Conservation (phyloP, 495 filamentous ascomycete species). For the Pseudoneurospora amorphoporcata region DNA sequence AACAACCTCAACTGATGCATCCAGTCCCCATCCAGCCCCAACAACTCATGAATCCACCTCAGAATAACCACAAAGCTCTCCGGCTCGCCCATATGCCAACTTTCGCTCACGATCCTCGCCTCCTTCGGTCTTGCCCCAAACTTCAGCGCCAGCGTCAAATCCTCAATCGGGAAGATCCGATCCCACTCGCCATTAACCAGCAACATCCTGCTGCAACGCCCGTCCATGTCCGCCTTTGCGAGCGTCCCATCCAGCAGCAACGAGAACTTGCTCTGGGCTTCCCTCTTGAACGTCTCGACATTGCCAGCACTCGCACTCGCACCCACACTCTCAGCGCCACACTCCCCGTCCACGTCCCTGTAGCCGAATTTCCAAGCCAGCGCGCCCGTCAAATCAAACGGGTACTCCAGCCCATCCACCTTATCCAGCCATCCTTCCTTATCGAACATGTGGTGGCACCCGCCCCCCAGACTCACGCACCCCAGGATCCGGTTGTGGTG, state of each 20-base stretch:
- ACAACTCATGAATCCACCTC: slow-evolving; percentile 13
- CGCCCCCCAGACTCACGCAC: slow-evolving; percentile 53
- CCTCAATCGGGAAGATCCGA: slow-evolving; percentile 63
- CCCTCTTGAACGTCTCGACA: slow-evolving; percentile 35
- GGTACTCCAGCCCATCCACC: slow-evolving; percentile 60
- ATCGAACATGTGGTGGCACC: slow-evolving; percentile 56
- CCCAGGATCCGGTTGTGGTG: slow-evolving; percentile 48
- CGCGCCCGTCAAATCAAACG: slow-evolving; percentile 52
- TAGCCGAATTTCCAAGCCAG: slow-evolving; percentile 61
- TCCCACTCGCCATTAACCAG: slow-evolving; percentile 60
- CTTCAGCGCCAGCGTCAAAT: slow-evolving; percentile 47
- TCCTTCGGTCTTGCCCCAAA: slow-evolving; percentile 52
- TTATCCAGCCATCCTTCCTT: slow-evolving; percentile 46
- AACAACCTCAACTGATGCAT: slow-evolving; percentile 2
- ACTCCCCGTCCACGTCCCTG: background rate
- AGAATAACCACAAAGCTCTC: slow-evolving; percentile 14
- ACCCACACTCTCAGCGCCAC: too few species aligned
- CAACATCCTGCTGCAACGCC: slow-evolving; percentile 47
- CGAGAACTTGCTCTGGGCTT: slow-evolving; percentile 53
- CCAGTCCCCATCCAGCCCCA: slow-evolving; percentile 12
- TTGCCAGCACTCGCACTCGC: too few species aligned
- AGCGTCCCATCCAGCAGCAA: slow-evolving; percentile 53
- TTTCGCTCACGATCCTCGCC: slow-evolving; percentile 31
- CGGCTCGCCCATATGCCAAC: slow-evolving; percentile 20
- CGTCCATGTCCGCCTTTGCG: slow-evolving; percentile 22